Conservation (phyloP, 257 asterid genomes). For the Lycium barbarum region DNA sequence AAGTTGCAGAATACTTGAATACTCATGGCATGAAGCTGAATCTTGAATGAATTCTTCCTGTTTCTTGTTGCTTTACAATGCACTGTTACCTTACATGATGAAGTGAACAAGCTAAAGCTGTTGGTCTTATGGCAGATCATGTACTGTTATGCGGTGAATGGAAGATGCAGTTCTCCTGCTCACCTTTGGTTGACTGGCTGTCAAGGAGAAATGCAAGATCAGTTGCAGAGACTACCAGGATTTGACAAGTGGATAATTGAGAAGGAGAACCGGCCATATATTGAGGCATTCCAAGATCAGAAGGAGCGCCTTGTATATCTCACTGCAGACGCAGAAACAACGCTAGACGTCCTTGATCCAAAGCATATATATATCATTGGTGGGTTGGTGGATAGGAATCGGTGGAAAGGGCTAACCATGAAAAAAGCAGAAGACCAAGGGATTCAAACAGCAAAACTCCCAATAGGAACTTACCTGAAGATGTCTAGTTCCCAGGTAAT, state of each 20-base stretch:
- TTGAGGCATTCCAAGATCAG: constrained; percentile 67
- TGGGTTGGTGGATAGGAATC: constrained; percentile 96
- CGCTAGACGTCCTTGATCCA: constrained; percentile 78
- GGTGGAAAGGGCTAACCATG: constrained; percentile 96
- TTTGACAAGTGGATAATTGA: constrained; percentile 90
- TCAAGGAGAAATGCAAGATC: constrained; percentile 78
- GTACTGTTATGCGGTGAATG: constrained; percentile 91
- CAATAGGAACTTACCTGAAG: constrained; percentile 84
- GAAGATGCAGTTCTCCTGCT: constrained; percentile 74
- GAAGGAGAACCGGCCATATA: constrained; percentile 72
- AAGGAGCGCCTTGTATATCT: constrained; percentile 88
- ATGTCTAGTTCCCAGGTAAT: constrained; percentile 96
- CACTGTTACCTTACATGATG: constrained; percentile 30
- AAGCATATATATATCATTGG: constrained; percentile 83
- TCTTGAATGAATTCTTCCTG: not conserved
- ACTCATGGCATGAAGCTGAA: constrained; percentile 15
- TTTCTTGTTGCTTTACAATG: constrained; percentile 7
- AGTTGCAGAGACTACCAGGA: constrained; percentile 75
- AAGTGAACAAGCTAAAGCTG: constrained; percentile 22
- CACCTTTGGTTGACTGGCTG: constrained; percentile 97
- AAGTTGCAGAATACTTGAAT: not conserved
- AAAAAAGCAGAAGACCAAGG: constrained; percentile 88
- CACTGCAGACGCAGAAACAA: constrained; percentile 88
- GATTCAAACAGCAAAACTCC: constrained; percentile 92
- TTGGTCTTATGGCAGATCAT: constrained; percentile 66